These are phyloP conservation scores for Odontarrhena argentea DNA, from an alignment of 345 rosid genomes.

Conservation along the genomic window DNA sequence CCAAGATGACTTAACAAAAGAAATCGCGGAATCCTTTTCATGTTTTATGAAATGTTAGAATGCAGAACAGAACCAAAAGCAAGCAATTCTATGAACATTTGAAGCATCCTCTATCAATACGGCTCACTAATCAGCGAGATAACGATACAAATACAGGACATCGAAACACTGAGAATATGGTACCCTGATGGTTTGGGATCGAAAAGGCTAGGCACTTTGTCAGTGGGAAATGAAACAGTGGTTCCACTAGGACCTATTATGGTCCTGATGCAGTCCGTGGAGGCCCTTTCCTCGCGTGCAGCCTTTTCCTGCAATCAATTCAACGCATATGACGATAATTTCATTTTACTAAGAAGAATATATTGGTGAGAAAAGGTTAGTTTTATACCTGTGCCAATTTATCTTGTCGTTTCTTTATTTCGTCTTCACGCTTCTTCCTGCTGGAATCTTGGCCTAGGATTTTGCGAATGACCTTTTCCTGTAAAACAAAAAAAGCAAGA, in stretches of 20 bases:
- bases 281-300: constrained; percentile 55
- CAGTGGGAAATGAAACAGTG: constrained; percentile 73
- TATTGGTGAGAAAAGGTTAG: constrained; percentile 2
- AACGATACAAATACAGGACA: constrained; percentile 12
- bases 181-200: constrained; percentile 65
- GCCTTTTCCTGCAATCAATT: constrained; percentile 65
- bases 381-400: constrained; percentile 77
- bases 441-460: constrained; percentile 94
- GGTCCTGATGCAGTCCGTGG: constrained; percentile 61
- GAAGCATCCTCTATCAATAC: constrained; percentile 3
- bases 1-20: not conserved
- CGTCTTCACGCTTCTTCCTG: constrained; percentile 86
- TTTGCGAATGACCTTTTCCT: constrained; percentile 93
- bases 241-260: constrained; percentile 73
- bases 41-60: not conserved
- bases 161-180: constrained; percentile 4
- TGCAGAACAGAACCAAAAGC: not conserved
- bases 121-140: not conserved
- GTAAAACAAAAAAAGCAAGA: constrained; percentile 29
- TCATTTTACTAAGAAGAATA: constrained; percentile 15
- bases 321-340: not conserved
- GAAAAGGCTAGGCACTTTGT: constrained; percentile 78
- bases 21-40: not conserved
- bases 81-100: not conserved
- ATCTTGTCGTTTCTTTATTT: constrained; percentile 75